phyloP scores from a whole-genome alignment of 495 filamentous ascomycete species.

The Neurospora hispaniola region DNA sequence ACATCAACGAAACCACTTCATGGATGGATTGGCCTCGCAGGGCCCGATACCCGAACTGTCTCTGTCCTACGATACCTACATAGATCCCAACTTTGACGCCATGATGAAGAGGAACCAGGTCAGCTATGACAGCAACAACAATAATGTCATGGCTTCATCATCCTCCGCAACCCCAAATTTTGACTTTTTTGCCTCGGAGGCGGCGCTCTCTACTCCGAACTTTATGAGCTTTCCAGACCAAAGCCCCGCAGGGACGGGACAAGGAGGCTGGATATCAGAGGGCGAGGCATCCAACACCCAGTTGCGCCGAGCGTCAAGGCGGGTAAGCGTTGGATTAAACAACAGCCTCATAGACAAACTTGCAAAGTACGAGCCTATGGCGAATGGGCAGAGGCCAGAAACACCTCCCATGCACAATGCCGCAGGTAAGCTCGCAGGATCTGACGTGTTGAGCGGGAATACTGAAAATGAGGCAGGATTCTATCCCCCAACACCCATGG shows the following conservation, averaged over 20 bases:
- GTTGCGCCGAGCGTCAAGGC: conserved; percentile 26
- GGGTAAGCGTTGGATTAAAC: conserved; percentile 28
- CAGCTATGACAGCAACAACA: conserved; percentile 14
- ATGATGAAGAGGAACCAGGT: conserved; percentile 35
- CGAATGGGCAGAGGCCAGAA: conserved; percentile 35
- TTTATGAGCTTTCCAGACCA: conserved; percentile 34
- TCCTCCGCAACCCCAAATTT: conserved; percentile 17
- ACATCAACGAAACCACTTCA: conserved; percentile 29
- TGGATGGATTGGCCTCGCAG: conserved; percentile 22
- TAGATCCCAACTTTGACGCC: conserved; percentile 26
- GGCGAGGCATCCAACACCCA: conserved; percentile 27
- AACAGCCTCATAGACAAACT: conserved; percentile 44
- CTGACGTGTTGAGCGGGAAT: not conserved
- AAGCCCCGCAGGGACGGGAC: conserved; percentile 24
- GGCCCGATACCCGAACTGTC: conserved; percentile 20
- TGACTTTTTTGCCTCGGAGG: conserved; percentile 29
- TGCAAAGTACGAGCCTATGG: conserved; percentile 39
- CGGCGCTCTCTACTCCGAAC: conserved; percentile 34
- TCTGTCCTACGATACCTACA: conserved; percentile 31
- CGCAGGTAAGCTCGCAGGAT: conserved; percentile 34
- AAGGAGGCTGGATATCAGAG: conserved; percentile 35
- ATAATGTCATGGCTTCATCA: conserved; percentile 12
- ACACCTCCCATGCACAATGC: conserved; percentile 49
- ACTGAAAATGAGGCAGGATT: conserved; percentile 25
- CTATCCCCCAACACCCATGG: conserved; percentile 38